Percentiles rank a stretch among this genome's conserved stretches.
phyloP scores from a whole-genome alignment of 768 basidiomycete species.

The Vishniacozyma victoriae region DNA sequence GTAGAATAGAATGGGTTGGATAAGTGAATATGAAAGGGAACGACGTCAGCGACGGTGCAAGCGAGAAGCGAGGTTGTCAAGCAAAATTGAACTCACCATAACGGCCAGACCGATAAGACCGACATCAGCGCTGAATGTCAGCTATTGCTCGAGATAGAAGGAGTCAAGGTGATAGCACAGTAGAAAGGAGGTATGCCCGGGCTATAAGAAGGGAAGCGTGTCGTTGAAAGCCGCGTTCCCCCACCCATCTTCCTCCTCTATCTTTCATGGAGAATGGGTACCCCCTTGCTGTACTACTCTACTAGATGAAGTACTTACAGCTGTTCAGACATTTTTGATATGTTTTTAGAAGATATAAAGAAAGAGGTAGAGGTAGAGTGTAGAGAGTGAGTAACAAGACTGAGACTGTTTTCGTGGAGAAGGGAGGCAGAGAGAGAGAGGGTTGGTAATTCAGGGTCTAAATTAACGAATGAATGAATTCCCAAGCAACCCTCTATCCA shows the following conservation, averaged over 20 bases:
- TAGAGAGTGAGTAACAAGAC: not conserved
- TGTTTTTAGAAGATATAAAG: conserved; percentile 1
- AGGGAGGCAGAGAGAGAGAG: conserved; percentile 4
- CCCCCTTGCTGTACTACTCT: too few relatives aligned
- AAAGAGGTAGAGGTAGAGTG: not conserved
- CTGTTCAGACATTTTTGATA: conserved; percentile 34
- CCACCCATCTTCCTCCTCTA: too few relatives aligned
- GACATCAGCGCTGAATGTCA: conserved; percentile 75
- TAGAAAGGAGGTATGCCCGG: too few relatives aligned
- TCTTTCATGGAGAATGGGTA: too few relatives aligned
- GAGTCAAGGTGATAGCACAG: too few relatives aligned
- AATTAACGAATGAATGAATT: too few relatives aligned
- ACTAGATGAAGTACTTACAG: too few relatives aligned
- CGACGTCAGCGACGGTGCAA: conserved; percentile 7
- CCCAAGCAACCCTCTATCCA: too few relatives aligned
- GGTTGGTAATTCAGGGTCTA: too few relatives aligned
- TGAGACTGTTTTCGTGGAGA: conserved; percentile 2
- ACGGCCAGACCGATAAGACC: conserved; percentile 98
- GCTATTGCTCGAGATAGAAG: too few relatives aligned
- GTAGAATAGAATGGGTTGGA: not conserved
- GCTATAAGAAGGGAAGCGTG: too few relatives aligned
- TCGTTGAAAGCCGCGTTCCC: too few relatives aligned
- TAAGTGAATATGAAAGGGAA: conserved; percentile 16
- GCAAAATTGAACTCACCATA: conserved; percentile 64
- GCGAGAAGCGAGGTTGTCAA: not conserved